A percentile compares a stretch with the other conserved stretches of the same genome.
These are phyloP conservation scores for Keqinozyma sinolaborantium DNA, from an alignment of 1,139 yeast species.

Conservation along the genomic window DNA sequence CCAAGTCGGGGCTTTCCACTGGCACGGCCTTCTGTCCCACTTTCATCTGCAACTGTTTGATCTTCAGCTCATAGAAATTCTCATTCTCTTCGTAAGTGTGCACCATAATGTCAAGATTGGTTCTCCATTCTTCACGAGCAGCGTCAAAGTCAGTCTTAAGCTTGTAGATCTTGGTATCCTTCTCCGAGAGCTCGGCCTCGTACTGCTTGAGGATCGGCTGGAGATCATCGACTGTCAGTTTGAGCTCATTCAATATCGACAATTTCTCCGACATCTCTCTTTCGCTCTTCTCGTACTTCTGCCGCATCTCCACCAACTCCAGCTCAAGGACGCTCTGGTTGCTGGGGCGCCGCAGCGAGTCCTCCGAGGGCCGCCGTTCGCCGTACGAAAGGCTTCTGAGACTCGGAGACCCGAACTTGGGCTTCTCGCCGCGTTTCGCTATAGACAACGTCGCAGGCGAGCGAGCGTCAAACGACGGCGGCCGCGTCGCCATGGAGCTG, in stretches of 20 bases:
- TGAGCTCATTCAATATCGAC: slow-evolving; percentile 36
- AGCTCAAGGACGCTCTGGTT: slow-evolving; percentile 8
- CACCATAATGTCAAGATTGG: slow-evolving; percentile 52
- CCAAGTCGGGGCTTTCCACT: background rate
- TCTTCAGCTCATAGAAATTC: slow-evolving; percentile 24
- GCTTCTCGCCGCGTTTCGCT: background rate
- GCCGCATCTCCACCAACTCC: slow-evolving; percentile 12
- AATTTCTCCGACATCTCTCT: slow-evolving; percentile 33
- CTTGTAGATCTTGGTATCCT: slow-evolving; percentile 41
- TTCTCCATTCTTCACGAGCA: slow-evolving; percentile 57
- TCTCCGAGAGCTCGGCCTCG: slow-evolving; percentile 33
- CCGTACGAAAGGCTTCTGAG: background rate
- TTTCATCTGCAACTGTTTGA: slow-evolving; percentile 15
- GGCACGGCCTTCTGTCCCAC: slow-evolving; percentile 6
- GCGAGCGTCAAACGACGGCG: background rate
- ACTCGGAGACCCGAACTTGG: background rate
- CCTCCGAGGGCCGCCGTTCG: background rate
- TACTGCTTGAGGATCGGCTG: slow-evolving; percentile 45
- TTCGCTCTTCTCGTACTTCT: slow-evolving; percentile 19
- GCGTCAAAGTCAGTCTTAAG: slow-evolving; percentile 41
- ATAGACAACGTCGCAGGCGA: background rate
- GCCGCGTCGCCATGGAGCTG: background rate
- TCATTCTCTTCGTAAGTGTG: slow-evolving; percentile 42
- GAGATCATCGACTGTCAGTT: slow-evolving; percentile 40
- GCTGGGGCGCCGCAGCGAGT: background rate